These are phyloP conservation scores for Citrus maxima DNA, from an alignment of 345 rosid species.

Conservation along the genomic window DNA sequence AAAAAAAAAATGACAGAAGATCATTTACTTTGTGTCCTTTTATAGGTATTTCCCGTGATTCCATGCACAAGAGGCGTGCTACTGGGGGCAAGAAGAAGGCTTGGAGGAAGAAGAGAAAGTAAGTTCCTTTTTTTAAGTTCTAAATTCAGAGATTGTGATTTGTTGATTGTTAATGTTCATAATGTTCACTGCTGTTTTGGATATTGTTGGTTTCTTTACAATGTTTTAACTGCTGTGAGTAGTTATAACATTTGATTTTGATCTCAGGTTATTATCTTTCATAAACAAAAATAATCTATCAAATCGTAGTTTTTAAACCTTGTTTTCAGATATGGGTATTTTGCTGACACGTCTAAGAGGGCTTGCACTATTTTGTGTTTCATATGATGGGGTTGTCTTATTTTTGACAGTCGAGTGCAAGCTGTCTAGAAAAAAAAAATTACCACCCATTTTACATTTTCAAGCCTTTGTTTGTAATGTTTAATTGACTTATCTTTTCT, in stretches of 20 bases:
- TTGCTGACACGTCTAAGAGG: background rate
- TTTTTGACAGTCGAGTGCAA: background rate
- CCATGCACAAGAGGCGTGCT: constrained; percentile 93
- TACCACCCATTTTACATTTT: background rate
- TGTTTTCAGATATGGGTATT: no score
- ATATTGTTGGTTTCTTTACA: background rate
- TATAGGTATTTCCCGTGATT: constrained; percentile 81
- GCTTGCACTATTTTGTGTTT: background rate
- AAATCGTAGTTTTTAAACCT: background rate
- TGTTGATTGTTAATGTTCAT: background rate
- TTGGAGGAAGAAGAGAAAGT: constrained; percentile 97
- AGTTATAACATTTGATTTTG: background rate
- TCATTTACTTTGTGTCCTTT: background rate
- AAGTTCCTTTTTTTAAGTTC: background rate
- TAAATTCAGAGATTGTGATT: background rate
- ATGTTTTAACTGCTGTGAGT: background rate
- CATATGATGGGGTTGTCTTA: background rate
- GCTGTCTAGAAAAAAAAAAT: background rate
- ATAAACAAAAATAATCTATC: background rate
- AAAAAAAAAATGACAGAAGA: background rate
- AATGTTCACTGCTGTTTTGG: background rate
- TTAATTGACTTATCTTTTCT: background rate
- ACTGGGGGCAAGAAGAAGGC: constrained; percentile 91
- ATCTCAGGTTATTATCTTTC: background rate
- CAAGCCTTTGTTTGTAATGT: no score